Percentiles rank a stretch among this genome's conserved stretches.
Conservation (phyloP, 2,329 filamentous ascomycete species). For the Fusarium nelsonii region DNA sequence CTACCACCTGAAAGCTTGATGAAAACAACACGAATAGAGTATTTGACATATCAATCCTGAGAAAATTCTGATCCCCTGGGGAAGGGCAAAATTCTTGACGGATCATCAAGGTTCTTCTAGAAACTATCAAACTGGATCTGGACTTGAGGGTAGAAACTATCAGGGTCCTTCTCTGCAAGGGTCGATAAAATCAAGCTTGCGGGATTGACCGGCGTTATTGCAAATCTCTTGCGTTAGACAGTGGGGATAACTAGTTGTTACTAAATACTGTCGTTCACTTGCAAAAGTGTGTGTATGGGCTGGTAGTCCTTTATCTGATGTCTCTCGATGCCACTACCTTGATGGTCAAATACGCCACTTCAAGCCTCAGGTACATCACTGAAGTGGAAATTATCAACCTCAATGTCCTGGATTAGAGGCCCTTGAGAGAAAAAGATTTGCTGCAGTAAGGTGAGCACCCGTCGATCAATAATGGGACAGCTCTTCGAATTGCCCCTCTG, state of each 20-base stretch:
- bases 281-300: no score
- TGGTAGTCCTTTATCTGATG: not conserved
- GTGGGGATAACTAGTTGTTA: not conserved
- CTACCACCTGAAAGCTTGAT: not conserved
- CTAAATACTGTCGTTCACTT: rapidly evolving
- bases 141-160: slow-evolving; percentile 6
- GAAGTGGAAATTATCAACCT: not conserved
- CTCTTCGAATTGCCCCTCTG: not conserved
- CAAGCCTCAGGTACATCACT: not conserved
- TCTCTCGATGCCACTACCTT: slow-evolving; percentile 16
- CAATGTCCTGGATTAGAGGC: not conserved
- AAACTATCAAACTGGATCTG: not conserved
- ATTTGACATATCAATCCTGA: not conserved
- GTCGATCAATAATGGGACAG: not conserved
- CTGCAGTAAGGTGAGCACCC: not conserved
- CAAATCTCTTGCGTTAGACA: not conserved
- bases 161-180: slow-evolving; percentile 17
- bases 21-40: not conserved
- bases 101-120: slow-evolving; percentile 25
- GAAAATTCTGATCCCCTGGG: no score
- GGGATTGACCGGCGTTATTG: not conserved
- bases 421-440: rapidly evolving
- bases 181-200: not conserved
- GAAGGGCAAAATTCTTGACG: not conserved
- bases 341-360: slow-evolving; percentile 18